These are phyloP conservation scores for Oidiodendron maius DNA, from an alignment of 495 filamentous ascomycete genomes.

Conservation along the genomic window DNA sequence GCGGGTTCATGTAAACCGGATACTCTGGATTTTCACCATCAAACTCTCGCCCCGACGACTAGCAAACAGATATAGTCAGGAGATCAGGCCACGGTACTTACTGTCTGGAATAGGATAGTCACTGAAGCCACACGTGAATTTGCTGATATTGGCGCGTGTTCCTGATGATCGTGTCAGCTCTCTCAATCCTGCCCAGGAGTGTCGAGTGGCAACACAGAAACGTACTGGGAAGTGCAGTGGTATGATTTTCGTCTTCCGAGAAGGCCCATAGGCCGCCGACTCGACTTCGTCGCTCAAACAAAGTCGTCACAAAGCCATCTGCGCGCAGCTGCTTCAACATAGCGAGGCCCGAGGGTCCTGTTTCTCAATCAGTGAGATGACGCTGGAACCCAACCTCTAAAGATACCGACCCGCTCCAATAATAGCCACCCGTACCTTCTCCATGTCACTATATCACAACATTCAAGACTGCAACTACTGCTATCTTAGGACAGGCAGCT, in stretches of 20 bases:
- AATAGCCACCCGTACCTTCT: conserved; percentile 23
- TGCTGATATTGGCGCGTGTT: conserved; percentile 27
- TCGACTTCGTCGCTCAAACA: conserved; percentile 27
- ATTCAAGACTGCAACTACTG: too few relatives aligned
- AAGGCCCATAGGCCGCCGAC: conserved; percentile 35
- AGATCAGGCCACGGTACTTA: conserved; percentile 12
- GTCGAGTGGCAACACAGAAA: too few relatives aligned
- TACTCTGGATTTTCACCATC: conserved; percentile 17
- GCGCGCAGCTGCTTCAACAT: conserved; percentile 32
- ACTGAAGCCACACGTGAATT: conserved; percentile 26
- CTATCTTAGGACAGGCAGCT: too few relatives aligned
- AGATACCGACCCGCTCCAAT: conserved; percentile 26
- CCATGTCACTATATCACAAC: too few relatives aligned
- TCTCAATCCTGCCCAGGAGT: conserved; percentile 7
- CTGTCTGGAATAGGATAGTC: conserved; percentile 33
- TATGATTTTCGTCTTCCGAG: conserved; percentile 25
- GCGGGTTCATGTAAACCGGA: conserved; percentile 20
- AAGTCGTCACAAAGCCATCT: conserved; percentile 31
- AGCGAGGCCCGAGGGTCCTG: conserved; percentile 28
- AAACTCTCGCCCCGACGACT: too few relatives aligned
- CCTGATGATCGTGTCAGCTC: conserved; percentile 10
- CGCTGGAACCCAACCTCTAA: conserved; percentile 1
- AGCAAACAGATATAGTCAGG: too few relatives aligned
- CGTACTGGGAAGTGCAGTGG: conserved; percentile 25
- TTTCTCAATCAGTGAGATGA: too few relatives aligned